Conservation (phyloP, 371 early-diverging fungal genomes). For the Lichtheimia hyalospora region DNA sequence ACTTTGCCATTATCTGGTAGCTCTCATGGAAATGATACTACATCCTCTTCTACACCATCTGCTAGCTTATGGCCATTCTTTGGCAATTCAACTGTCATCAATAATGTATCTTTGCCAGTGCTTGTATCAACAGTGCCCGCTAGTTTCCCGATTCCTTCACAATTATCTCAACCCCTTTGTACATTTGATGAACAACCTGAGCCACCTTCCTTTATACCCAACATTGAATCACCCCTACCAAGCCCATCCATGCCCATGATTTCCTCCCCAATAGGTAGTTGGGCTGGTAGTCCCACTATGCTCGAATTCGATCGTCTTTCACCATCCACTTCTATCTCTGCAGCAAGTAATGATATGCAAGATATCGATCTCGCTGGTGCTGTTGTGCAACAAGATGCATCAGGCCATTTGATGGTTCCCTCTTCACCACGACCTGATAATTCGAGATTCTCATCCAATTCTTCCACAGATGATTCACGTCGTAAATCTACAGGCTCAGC, state of each 20-base stretch:
- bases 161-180: slow-evolving; percentile 12
- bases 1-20: slow-evolving; percentile 18
- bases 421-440: slow-evolving; percentile 9
- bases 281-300: slow-evolving; percentile 31
- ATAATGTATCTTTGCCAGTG: slow-evolving; percentile 16
- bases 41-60: slow-evolving; percentile 17
- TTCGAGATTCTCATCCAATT: not conserved
- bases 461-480: not conserved
- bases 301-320: slow-evolving; percentile 7
- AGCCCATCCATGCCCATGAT: slow-evolving; percentile 26
- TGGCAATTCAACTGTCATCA: slow-evolving; percentile 6
- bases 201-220: slow-evolving; percentile 32
- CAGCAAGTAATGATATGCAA: not conserved
- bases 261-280: slow-evolving; percentile 30
- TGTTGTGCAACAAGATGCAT: slow-evolving; percentile 20
- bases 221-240: slow-evolving; percentile 35
- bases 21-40: slow-evolving; percentile 14
- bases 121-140: slow-evolving; percentile 17
- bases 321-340: slow-evolving; percentile 7
- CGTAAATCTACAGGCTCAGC: slow-evolving; percentile 6
- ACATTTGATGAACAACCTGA: slow-evolving; percentile 15
- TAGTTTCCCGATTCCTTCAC: slow-evolving; percentile 13
- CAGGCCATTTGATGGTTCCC: slow-evolving; percentile 43
- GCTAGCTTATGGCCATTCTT: not conserved
- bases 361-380: slow-evolving; percentile 13